Evolutionary conservation across 1,139 yeast species (phyloP), one percentile per base, ranked within the genome.

Genomic region (Fermentozyma sake): DNA sequence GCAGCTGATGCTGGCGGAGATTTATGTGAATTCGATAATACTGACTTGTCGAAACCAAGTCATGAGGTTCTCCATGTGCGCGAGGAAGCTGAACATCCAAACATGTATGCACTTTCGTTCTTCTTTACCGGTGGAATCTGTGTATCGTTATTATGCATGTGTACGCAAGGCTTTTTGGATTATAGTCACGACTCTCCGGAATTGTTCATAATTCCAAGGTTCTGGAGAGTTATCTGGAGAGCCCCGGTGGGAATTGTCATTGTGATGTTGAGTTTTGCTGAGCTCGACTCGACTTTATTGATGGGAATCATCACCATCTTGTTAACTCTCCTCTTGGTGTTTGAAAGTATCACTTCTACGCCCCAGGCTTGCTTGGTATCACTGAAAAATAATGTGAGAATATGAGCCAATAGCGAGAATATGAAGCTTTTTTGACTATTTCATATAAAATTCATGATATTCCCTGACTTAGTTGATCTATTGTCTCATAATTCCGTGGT

Each of bases 1-100:
- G 68, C 78, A 16, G 84, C 83, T 1, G 83, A 77, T 53, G 70
- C 82, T 6, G 79, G 77, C 6, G 78, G 76, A 3, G 79, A 72
- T 25, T 48, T 75, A 30, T 51, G 63, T 18, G 33, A 37, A n/a
- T 32, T 42, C 16, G 48, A 45, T 14, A 39, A 32, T 17, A 37
- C 37, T 28, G 12, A n/a, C n/a, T n/a, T n/a, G n/a, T n/a, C n/a
- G n/a, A n/a, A n/a, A n/a, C n/a, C n/a, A n/a, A n/a, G n/a, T n/a
- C n/a, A n/a, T n/a, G n/a, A n/a, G n/a, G n/a, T n/a, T n/a, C n/a
- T n/a, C 11, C 14, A 10, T 7, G 22, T n/a, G 14, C 7, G 9
- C 4, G 24, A 14, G 8, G 61, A 49, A 19, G 45, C 38, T 5
- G 46, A 49, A 18, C 50, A 42, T 15, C 38, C 43, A 6, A 42